Evolutionary conservation across 305 asterid species (phyloP).

Genomic region (Fraxinus ornus): DNA sequence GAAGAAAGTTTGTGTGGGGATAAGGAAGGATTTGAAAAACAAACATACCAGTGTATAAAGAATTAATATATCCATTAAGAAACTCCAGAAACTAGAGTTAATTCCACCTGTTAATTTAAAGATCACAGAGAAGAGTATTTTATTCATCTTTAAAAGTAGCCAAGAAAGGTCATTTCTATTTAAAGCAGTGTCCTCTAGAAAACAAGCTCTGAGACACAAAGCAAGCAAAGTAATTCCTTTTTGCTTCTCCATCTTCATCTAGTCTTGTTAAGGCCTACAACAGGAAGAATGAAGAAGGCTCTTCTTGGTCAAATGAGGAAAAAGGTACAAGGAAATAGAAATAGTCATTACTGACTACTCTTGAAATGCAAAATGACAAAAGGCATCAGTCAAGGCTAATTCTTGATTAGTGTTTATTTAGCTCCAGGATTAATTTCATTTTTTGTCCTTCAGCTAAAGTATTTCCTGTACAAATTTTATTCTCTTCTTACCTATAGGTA

Average conservation of each 20-base stretch:
- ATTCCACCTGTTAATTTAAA: constrained; percentile 11
- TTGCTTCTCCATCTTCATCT: constrained; percentile 83
- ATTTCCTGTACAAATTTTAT: neutral
- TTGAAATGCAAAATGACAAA: constrained; percentile 28
- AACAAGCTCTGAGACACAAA: neutral
- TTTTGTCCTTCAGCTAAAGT: neutral
- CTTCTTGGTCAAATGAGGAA: constrained; percentile 38
- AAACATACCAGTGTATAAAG: constrained; percentile 1
- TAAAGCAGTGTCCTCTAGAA: neutral
- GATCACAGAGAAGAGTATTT: constrained; percentile 3
- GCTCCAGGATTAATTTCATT: neutral
- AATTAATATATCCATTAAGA: constrained; percentile 7
- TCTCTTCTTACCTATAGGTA: neutral
- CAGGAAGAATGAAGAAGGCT: constrained; percentile 56
- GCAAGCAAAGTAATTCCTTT: constrained; percentile 33
- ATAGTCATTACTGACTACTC: constrained; percentile 18
- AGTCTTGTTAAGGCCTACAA: constrained; percentile 88
- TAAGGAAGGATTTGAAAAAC: constrained; percentile 5
- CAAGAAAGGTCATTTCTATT: neutral
- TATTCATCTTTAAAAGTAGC: constrained; percentile 17
- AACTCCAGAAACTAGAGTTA: constrained; percentile 19
- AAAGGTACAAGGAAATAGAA: constrained; percentile 25
- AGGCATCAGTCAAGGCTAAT: neutral
- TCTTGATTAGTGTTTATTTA: neutral
- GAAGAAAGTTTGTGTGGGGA: constrained; percentile 10